A percentile compares a stretch with the other conserved stretches of the same genome.
These are phyloP conservation scores for Hebeloma cylindrosporum DNA, from an alignment of 768 basidiomycete species.

Conservation along the genomic window DNA sequence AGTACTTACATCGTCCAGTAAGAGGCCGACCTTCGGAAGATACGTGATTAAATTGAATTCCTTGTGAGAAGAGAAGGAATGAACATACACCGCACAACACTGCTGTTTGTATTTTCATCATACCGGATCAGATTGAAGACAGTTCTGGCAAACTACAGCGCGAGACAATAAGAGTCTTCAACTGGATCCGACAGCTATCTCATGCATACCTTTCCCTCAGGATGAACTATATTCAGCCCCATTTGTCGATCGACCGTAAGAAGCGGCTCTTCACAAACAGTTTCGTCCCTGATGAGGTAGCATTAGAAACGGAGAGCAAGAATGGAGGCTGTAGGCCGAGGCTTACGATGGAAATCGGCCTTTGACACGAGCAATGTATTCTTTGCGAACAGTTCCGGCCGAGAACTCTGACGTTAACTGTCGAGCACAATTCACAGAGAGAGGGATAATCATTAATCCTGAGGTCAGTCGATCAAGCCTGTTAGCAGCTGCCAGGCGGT, in stretches of 20 bases:
- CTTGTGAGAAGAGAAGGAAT: conserved; percentile 5
- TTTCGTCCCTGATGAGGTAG: conserved; percentile 56
- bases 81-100: conserved; percentile 77
- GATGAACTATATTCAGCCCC: conserved; percentile 95
- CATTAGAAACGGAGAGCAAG: not conserved
- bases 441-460: conserved; percentile 91
- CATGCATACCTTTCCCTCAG: conserved; percentile 79
- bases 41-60: conserved; percentile 3
- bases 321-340: not conserved
- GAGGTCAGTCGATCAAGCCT: conserved; percentile 92
- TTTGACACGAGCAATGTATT: conserved; percentile 85
- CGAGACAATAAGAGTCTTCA: conserved; percentile 1
- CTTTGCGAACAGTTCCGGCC: conserved; percentile 80
- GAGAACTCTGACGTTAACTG: conserved; percentile 79
- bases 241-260: conserved; percentile 94
- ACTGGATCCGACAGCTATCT: not conserved
- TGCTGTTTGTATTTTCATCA: conserved; percentile 76
- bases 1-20: conserved; percentile 87
- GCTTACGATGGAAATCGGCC: conserved; percentile 86
- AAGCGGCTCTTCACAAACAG: conserved; percentile 83
- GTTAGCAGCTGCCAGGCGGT: conserved; percentile 73
- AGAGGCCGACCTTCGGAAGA: conserved; percentile 67
- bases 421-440: conserved; percentile 67
- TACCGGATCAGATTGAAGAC: conserved; percentile 83
- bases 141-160: conserved; percentile 78